Evolutionary conservation across 2,329 filamentous ascomycete genomes (phyloP).

Genomic region (Chaetomium strumarium): DNA sequence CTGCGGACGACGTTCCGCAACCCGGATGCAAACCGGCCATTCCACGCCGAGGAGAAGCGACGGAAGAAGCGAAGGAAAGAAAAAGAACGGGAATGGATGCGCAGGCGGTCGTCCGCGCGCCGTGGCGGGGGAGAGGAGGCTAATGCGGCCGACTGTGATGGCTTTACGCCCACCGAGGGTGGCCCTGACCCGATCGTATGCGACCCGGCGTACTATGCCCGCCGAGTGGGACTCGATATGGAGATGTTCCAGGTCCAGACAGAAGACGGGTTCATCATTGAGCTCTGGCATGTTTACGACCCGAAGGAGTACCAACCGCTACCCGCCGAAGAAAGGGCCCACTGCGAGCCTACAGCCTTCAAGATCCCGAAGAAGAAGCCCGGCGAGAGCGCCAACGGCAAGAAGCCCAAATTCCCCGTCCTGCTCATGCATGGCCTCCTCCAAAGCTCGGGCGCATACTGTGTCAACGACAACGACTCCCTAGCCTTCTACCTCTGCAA

Average conservation of each 20-base stretch:
- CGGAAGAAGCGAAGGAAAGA: constrained; percentile 51
- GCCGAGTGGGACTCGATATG: constrained; percentile 78
- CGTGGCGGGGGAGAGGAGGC: constrained; percentile 39
- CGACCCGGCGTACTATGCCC: constrained; percentile 79
- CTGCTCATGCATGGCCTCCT: constrained; percentile 83
- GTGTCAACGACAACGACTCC: constrained; percentile 82
- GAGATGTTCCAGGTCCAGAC: constrained; percentile 82
- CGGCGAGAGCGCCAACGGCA: constrained; percentile 34
- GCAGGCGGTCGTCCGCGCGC: constrained; percentile 31
- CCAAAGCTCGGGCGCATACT: constrained; percentile 83
- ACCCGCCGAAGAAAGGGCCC: constrained; percentile 41
- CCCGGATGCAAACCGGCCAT: constrained; percentile 56
- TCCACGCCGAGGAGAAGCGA: constrained; percentile 65
- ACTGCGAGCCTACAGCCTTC: constrained; percentile 60
- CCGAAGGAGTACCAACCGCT: constrained; percentile 63
- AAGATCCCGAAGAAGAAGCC: constrained; percentile 29
- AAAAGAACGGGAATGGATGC: constrained; percentile 58
- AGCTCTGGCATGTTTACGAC: constrained; percentile 84
- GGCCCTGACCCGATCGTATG: constrained; percentile 72
- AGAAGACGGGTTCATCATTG: constrained; percentile 87
- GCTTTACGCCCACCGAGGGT: constrained; percentile 71
- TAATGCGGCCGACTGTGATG: constrained; percentile 39
- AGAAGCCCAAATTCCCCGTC: constrained; percentile 68
- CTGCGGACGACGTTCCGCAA: constrained; percentile 53
- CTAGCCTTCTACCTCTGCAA: constrained; percentile 91